Percentiles rank a stretch among this genome's conserved stretches.
Evolutionary conservation across 768 basidiomycete species (phyloP).

Genomic region (Leccinum rimulosum): DNA sequence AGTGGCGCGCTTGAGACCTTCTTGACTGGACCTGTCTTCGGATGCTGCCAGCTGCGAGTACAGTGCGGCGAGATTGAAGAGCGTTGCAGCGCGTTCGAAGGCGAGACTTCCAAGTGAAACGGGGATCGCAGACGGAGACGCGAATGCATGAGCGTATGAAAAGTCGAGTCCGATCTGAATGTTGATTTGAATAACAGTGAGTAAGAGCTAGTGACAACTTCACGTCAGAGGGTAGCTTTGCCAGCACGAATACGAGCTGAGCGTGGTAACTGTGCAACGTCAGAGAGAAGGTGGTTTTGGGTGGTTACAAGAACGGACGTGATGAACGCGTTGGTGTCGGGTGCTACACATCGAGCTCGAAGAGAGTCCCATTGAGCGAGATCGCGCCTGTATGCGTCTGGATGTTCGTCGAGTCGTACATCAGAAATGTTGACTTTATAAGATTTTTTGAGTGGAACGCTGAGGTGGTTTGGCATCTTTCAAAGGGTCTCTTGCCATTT

Average conservation of each 20-base stretch:
- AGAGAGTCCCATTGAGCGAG: conserved; percentile 67
- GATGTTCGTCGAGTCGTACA: conserved; percentile 67
- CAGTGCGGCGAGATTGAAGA: conserved; percentile 88
- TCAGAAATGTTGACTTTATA: conserved; percentile 53
- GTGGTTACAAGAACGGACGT: conserved; percentile 46
- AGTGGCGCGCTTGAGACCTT: conserved; percentile 84
- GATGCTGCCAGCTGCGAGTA: conserved; percentile 75
- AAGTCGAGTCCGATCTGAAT: conserved; percentile 67
- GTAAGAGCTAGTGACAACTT: conserved; percentile 13
- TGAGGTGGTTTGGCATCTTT: conserved; percentile 74
- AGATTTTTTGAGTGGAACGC: conserved; percentile 73
- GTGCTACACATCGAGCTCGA: conserved; percentile 54
- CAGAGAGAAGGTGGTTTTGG: not conserved
- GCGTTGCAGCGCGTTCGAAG: conserved; percentile 74
- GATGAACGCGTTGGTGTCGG: conserved; percentile 51
- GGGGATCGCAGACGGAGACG: conserved; percentile 47
- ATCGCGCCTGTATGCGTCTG: conserved; percentile 81
- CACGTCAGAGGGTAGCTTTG: conserved; percentile 85
- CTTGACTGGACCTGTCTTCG: conserved; percentile 65
- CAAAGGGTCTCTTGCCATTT: not conserved
- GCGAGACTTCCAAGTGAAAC: conserved; percentile 68
- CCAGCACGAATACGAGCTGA: conserved; percentile 78
- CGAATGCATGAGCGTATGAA: conserved; percentile 73
- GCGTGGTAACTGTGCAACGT: conserved; percentile 76
- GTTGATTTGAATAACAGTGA: conserved; percentile 8